Base-by-base conservation (phyloP, 2,329 filamentous ascomycete genomes). In the Aspergillus awamori region DNA sequence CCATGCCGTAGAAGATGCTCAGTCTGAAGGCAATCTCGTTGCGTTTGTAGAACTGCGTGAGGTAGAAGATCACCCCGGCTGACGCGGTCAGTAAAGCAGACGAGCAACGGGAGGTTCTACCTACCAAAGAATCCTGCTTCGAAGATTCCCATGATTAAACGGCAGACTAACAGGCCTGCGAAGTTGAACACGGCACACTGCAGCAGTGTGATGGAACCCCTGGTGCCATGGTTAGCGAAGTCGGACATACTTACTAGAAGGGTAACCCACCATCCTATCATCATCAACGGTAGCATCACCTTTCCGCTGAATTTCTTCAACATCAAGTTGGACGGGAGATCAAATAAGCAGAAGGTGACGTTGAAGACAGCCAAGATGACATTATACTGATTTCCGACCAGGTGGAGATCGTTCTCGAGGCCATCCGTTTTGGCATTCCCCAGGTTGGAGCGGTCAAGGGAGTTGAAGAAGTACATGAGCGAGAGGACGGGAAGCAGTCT, bases 351-450 rank as follows among this genome's bases (percentile, higher is more conserved):
- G 39, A 62, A 89, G 0, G 88, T 87, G 13, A 90, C 80, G 74
- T 88, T 91, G 78, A 91, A 91, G 62, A 91, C 84, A 53, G 80
- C 81, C 48, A 90, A 73, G 58, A 89, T 83, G 39, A 84, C 81
- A 69, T 88, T 89, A 75, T 90, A 89, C 69, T 89, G 82, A 64
- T 85, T 80, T 5, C 74, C 72, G n/a, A 77, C 77, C 71, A 90
- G 85, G 24, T 81, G 70, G 10, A 89, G 75, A 68, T 74, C 71
- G 33, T 75, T 69, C 57, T 82, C 76, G 11, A 83, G 69, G 3
- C 79, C 79, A 36, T 75, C 80, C 0, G 82, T 85, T 68, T 85
- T 78, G 4, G 82, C 81, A 65, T 84, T 84, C 53, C 81, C 80
- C 11, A 84, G 68, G 64, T 84, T 84, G 39, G 78, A 77, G 66